Base-by-base conservation (phyloP, 306 rosid species). In the Argentina anserina region DNA sequence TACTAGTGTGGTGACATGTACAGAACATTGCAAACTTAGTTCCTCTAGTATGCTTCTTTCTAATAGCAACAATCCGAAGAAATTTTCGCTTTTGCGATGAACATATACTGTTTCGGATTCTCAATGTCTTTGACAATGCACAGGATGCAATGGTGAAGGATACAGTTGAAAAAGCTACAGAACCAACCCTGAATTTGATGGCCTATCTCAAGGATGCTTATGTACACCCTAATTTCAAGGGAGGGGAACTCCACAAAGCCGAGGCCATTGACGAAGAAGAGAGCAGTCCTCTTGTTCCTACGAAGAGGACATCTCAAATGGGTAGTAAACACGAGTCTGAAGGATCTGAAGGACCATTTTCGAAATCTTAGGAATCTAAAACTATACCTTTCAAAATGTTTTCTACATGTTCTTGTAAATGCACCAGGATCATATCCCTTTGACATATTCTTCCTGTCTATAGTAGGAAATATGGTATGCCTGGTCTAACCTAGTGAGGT, bases 101-200 rank as follows among this genome's bases (percentile, higher is more conserved):
- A 9, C 26, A 18, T 36, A n/a, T n/a, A n/a, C n/a, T 56, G 66
- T 42, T 26, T 56, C 31, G 43, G 9, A 37, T 50, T 28, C 17
- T 67, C 9, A 68, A 10, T 20, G n/a, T 70, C 73, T 75, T 77
- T 76, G 68, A 49, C 39, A 49, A 49, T n/a, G 20, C 14, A 47
- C 92, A 89, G 98, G 96, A 93, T 39, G 97, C 98, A 20, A 86
- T 89, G 97, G 91, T 93, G 86, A 93, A 81, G 78, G 98, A 93
- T 78, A 91, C 97, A 39, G 87, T 93, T 33, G 96, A 93, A 74
- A 62, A 78, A 29, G 92, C 97, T 2, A 82, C 88, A 8, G 97
- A 93, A 41, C 97, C 98, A 68, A 89, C 64, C 77, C 78, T 91
- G 56, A 88, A 93, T 81, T 66, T 93, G 74, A 78, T 86, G 86